Evolutionary conservation across 2,329 filamentous ascomycete species (phyloP).

Genomic region (Trichothecium sympodiale): DNA sequence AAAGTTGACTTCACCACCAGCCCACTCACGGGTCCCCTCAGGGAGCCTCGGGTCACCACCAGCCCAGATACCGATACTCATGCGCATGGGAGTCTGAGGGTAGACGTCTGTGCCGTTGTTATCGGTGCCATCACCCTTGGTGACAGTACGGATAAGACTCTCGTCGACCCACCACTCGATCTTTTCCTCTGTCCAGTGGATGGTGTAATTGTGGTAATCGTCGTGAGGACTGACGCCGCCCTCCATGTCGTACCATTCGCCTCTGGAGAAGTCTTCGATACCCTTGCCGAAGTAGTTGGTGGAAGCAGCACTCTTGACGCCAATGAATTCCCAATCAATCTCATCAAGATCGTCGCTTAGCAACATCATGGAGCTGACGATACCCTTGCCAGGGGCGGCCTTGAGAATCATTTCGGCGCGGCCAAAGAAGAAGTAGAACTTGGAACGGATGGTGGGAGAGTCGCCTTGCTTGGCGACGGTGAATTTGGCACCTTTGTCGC

Average conservation of each 20-base stretch:
- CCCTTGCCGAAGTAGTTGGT: constrained; percentile 78
- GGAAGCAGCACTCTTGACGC: constrained; percentile 51
- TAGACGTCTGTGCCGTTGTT: constrained; percentile 50
- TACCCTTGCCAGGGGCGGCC: constrained; percentile 61
- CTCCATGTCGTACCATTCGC: constrained; percentile 43
- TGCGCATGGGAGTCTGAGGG: constrained; percentile 67
- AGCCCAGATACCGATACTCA: constrained; percentile 58
- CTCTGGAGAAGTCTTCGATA: constrained; percentile 50
- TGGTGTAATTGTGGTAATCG: constrained; percentile 66
- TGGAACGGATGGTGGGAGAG: constrained; percentile 66
- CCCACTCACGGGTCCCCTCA: constrained; percentile 54
- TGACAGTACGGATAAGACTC: constrained; percentile 50
- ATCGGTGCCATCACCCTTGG: constrained; percentile 35
- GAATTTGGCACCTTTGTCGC: constrained; percentile 56
- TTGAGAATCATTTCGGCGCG: constrained; percentile 69
- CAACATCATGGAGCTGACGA: constrained; percentile 75
- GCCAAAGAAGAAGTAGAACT: constrained; percentile 81
- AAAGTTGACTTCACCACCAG: constrained; percentile 59
- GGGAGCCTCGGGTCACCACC: constrained; percentile 45
- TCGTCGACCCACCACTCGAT: constrained; percentile 64
- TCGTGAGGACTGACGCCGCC: constrained; percentile 35
- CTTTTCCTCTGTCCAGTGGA: constrained; percentile 56
- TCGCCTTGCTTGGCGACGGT: constrained; percentile 59
- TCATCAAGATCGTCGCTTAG: constrained; percentile 78
- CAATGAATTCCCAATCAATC: constrained; percentile 78